A percentile compares a stretch with the other conserved stretches of the same genome.
These are phyloP conservation scores for Lanmaoa rubissima DNA, from an alignment of 768 basidiomycete species.

Conservation along the genomic window DNA sequence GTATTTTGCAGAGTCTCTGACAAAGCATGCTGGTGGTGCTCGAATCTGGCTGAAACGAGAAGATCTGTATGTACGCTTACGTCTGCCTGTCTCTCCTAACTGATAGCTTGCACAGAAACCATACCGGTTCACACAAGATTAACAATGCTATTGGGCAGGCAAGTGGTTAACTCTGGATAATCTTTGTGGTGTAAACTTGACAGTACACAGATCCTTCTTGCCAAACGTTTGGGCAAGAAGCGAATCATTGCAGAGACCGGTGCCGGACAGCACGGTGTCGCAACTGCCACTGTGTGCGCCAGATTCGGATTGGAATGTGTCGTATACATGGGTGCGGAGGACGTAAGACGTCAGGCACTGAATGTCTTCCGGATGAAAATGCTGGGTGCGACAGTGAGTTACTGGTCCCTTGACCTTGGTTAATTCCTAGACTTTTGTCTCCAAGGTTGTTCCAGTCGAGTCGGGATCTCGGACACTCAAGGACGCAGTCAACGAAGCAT, in stretches of 20 bases:
- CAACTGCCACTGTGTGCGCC: conserved; percentile 97
- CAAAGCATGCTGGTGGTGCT: conserved; percentile 87
- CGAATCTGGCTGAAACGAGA: conserved; percentile 98
- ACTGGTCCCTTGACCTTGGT: background rate
- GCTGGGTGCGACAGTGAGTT: conserved; percentile 82
- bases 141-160: conserved; percentile 98
- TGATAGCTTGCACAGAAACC: conserved; percentile 59
- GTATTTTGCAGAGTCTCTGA: conserved; percentile 89
- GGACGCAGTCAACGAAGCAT: conserved; percentile 97
- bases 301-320: conserved; percentile 94
- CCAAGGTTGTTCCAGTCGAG: conserved; percentile 86
- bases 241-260: conserved; percentile 99
- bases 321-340: conserved; percentile 98
- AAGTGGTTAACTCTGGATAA: conserved; percentile 14
- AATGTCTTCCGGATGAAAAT: conserved; percentile 99
- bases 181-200: background rate
- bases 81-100: background rate
- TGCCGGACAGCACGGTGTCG: conserved; percentile 98
- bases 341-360: conserved; percentile 91
- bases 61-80: conserved; percentile 59
- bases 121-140: conserved; percentile 99
- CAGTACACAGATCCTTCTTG: conserved; percentile 74
- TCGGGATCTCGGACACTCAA: conserved; percentile 95
- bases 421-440: background rate
- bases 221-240: conserved; percentile 90